Evolutionary conservation across 257 asterid genomes (phyloP).

Genomic region (Eustoma russellianum): DNA sequence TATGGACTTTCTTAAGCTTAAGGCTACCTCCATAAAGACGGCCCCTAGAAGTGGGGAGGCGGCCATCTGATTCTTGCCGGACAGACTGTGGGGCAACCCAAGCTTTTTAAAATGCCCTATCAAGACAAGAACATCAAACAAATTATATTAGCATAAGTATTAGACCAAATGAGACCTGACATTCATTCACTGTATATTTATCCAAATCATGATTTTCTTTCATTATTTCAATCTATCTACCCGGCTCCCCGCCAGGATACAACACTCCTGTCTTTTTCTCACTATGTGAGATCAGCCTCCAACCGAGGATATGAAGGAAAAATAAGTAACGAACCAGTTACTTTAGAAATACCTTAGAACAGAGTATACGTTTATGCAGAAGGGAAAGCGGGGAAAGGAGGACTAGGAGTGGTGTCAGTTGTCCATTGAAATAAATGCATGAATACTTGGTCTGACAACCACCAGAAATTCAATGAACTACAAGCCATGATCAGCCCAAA

Average conservation of each 20-base stretch:
- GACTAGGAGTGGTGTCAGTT: no score
- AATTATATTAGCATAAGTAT: neutral
- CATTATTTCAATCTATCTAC: neutral
- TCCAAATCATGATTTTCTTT: slow-evolving; percentile 9
- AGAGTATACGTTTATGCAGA: no score
- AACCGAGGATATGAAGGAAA: no score
- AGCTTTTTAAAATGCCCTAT: slow-evolving; percentile 18
- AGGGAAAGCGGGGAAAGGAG: no score
- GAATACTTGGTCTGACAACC: neutral
- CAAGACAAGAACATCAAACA: slow-evolving; percentile 8
- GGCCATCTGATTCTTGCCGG: slow-evolving; percentile 45
- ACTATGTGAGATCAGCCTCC: no score
- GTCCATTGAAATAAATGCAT: no score
- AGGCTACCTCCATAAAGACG: slow-evolving; percentile 31
- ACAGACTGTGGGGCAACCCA: slow-evolving; percentile 42
- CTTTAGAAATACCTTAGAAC: no score
- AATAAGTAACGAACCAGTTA: no score
- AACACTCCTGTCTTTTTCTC: no score
- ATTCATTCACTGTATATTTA: slow-evolving; percentile 10
- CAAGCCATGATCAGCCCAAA: slow-evolving; percentile 6
- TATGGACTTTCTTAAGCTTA: slow-evolving; percentile 24
- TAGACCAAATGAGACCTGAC: slow-evolving; percentile 8
- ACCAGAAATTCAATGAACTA: neutral
- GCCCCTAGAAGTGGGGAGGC: slow-evolving; percentile 49
- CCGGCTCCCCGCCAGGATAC: slow-evolving; percentile 1